Evolutionary conservation across 352 stramenopile genomes (phyloP).

Genomic region (Pythium rhizo-oryzae): DNA sequence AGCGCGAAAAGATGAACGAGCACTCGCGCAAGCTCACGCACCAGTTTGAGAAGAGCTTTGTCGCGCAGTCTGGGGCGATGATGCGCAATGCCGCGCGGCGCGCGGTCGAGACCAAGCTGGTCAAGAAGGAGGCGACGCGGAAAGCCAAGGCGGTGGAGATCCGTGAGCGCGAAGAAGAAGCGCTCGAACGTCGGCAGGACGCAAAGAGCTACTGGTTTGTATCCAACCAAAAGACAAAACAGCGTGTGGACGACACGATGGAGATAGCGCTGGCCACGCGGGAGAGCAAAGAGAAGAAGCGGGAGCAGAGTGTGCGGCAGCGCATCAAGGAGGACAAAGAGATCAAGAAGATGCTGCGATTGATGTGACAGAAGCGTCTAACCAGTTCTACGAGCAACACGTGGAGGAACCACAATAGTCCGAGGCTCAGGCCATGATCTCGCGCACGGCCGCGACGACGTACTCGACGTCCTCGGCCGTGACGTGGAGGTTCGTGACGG

Average conservation of each 20-base stretch:
- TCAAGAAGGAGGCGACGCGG: constrained; percentile 36
- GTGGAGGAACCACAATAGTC: neutral
- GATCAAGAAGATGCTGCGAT: constrained; percentile 63
- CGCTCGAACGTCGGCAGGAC: constrained; percentile 44
- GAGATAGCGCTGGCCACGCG: constrained; percentile 23
- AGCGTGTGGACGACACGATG: constrained; percentile 21
- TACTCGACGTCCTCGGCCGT: constrained; percentile 66
- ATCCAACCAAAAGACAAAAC: constrained; percentile 53
- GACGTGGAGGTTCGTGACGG: constrained; percentile 80
- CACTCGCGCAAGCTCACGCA: constrained; percentile 46
- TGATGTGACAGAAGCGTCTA: constrained; percentile 40
- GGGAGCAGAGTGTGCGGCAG: constrained; percentile 34
- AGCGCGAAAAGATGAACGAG: constrained; percentile 51
- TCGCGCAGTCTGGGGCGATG: constrained; percentile 58
- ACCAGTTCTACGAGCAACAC: neutral
- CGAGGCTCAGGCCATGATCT: constrained; percentile 46
- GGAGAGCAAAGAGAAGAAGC: constrained; percentile 21
- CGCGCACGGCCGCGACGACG: constrained; percentile 51
- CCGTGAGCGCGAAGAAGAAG: constrained; percentile 40
- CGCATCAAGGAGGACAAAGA: constrained; percentile 67
- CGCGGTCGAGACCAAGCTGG: constrained; percentile 37
- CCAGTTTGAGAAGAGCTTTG: constrained; percentile 57
- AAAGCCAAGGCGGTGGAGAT: constrained; percentile 33
- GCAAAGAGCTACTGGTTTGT: constrained; percentile 76
- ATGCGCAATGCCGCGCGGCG: constrained; percentile 65